Evolutionary conservation across 192 early-diverging fungal species (phyloP).

Genomic region (Backusella mclennaniae): DNA sequence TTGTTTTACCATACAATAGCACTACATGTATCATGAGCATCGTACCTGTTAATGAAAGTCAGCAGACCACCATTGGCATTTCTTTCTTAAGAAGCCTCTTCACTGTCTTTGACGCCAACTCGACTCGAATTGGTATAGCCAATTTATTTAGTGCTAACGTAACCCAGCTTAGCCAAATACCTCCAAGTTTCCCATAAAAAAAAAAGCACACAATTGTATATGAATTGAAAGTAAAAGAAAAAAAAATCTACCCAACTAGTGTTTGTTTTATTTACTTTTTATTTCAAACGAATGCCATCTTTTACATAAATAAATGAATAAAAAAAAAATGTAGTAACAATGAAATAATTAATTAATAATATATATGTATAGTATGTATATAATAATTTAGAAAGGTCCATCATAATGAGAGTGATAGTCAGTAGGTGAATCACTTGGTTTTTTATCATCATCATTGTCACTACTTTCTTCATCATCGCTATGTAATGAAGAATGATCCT

Average conservation of each 20-base stretch:
- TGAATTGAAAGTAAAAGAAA: neutral
- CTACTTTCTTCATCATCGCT: neutral
- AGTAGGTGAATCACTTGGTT: neutral
- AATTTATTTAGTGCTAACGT: neutral
- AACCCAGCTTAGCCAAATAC: neutral
- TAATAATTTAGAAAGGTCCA: neutral
- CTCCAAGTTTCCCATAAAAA: conserved; percentile 1
- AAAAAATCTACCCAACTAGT: neutral
- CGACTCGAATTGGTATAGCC: neutral
- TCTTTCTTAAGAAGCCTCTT: neutral
- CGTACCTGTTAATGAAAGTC: neutral
- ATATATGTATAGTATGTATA: neutral
- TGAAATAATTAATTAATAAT: neutral
- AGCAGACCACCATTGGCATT: neutral
- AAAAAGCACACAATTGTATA: neutral
- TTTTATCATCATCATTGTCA: neutral
- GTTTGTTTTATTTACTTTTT: neutral
- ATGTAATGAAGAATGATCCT: neutral
- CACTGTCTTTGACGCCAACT: neutral
- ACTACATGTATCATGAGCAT: neutral
- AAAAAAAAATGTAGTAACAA: neutral
- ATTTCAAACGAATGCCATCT: neutral
- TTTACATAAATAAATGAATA: neutral
- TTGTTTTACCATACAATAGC: neutral
- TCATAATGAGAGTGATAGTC: neutral